A percentile compares a stretch with the other conserved stretches of the same genome.
phyloP scores from a whole-genome alignment of 1,139 yeast genomes.

The Pichia sp. region DNA sequence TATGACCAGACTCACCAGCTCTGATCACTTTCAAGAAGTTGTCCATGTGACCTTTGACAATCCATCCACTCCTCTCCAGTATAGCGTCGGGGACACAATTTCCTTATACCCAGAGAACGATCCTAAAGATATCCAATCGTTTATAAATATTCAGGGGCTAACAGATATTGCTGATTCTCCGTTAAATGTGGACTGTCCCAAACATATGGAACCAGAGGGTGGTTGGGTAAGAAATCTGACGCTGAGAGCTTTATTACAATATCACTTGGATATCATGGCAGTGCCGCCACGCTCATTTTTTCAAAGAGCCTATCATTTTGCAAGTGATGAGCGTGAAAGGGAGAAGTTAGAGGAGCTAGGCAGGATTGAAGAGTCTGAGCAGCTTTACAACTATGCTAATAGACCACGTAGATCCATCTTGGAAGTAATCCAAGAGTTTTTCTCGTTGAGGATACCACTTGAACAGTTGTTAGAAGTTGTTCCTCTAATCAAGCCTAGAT shows the following conservation, averaged over 20 bases:
- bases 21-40: conserved; percentile 86
- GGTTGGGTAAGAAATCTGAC: conserved; percentile 54
- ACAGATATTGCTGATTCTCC: conserved; percentile 56
- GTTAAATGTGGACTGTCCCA: conserved; percentile 17
- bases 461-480: conserved; percentile 68
- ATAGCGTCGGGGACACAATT: conserved; percentile 74
- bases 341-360: conserved; percentile 75
- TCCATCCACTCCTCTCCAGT: conserved; percentile 27
- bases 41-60: conserved; percentile 49
- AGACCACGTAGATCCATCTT: conserved; percentile 83
- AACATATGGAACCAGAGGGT: conserved; percentile 31
- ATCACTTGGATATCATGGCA: conserved; percentile 74
- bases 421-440: conserved; percentile 79
- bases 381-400: conserved; percentile 80
- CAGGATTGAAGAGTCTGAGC: conserved; percentile 66
- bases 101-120: conserved; percentile 73
- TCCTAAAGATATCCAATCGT: conserved; percentile 51
- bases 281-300: conserved; percentile 85
- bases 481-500: conserved; percentile 72
- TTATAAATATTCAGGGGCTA: conserved; percentile 75
- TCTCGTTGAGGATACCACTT: conserved; percentile 64
- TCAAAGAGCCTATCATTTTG: conserved; percentile 62
- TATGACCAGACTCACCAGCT: conserved; percentile 19
- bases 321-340: conserved; percentile 58
- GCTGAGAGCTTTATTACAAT: conserved; percentile 60